These are phyloP conservation scores for Leishmania braziliensis DNA, from an alignment of 208 protist genomes.

Conservation along the genomic window DNA sequence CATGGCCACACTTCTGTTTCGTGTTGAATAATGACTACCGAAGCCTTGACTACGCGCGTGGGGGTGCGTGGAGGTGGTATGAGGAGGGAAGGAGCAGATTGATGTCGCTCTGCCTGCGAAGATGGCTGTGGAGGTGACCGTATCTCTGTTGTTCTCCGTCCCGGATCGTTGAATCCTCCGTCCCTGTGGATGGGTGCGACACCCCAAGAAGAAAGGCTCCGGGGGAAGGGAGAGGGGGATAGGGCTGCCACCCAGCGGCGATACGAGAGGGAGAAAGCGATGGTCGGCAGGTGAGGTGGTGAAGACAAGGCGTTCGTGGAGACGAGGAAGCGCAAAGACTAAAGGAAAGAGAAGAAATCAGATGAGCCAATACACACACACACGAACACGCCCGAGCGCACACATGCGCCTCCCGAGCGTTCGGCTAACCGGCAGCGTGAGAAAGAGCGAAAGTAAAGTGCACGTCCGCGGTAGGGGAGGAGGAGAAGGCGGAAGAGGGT, in stretches of 20 bases:
- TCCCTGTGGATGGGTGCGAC: neutral
- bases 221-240: neutral
- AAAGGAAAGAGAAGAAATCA: neutral
- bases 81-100: neutral
- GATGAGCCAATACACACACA: neutral
- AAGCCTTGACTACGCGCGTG: neutral
- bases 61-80: neutral
- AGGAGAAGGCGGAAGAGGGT: neutral
- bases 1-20: neutral
- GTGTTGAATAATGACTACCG: neutral
- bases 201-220: neutral
- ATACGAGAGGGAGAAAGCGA: constrained; percentile 21
- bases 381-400: neutral
- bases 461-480: neutral
- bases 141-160: neutral
- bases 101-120: too few species aligned
- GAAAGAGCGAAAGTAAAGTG: neutral
- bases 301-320: neutral
- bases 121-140: too few species aligned
- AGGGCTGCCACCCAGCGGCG: neutral
- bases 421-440: neutral
- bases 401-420: neutral
- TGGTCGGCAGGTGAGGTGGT: neutral
- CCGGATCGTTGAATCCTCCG: neutral
- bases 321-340: neutral